Base-by-base conservation (phyloP, 768 basidiomycete species). In the Macrolepiota dolichaula region DNA sequence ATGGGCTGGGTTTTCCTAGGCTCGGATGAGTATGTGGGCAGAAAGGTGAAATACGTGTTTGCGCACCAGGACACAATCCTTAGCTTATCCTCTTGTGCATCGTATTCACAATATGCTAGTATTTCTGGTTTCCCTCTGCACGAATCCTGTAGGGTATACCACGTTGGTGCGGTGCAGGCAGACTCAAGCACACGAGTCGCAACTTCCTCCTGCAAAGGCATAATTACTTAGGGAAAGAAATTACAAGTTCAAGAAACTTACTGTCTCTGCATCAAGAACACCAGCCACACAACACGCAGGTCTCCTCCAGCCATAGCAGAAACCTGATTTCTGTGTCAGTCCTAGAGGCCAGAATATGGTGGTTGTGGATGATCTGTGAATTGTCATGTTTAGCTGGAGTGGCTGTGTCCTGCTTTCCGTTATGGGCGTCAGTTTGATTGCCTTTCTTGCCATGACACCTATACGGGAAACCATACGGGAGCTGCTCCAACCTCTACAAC, bases 261-360 rank as follows among this genome's bases (percentile, higher is more conserved):
- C 59, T 22, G 52, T 54, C 2, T 67, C 62, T 2, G 64, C 68
- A 10, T 73, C 66, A 17, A 86, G 52, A 29, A 85, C 73, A 2
- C 86, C 85, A 15, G 79, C 83, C 15, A 87, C 78, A 66, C 83
- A 85, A 2, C 81, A 69, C 2, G 73, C 68, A 32, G 81, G 81
- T 11, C 64, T 65, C 7, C 71, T 62, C 87, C 87, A 89, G 10
- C 87, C 87, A 66, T 85, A 88, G 64, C 80, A 79, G 55, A 83
- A 76, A 1, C 86, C 85, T 22, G 71, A 70, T n/a, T 68, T 47
- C 51, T 68, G 50, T 51, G 70, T 63, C 25, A 81, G 71, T 67
- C 85, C 83, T 27, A 71, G 67, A 32, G 87, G 87, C 86, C 86
- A 88, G 67, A 88, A 85, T 59, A 86, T 66, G 38, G 78, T 76